Percentiles rank a stretch among this genome's conserved stretches.
These are phyloP conservation scores for Zalaria sp. DNA, from an alignment of 2,329 filamentous ascomycete genomes.

Conservation along the genomic window DNA sequence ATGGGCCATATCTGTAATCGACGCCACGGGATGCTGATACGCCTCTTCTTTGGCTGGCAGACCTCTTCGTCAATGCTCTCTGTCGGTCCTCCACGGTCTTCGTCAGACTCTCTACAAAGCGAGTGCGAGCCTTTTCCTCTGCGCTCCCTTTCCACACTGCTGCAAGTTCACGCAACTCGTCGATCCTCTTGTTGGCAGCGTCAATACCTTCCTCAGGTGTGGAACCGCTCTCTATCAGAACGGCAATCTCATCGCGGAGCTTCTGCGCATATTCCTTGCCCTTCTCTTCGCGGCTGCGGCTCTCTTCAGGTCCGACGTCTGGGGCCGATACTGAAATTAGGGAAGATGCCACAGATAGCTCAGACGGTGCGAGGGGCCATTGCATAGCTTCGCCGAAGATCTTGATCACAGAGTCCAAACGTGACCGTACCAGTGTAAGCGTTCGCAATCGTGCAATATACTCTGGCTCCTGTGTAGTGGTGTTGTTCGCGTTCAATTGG, in stretches of 20 bases:
- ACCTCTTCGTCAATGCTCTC: conserved; percentile 25
- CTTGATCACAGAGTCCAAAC: conserved; percentile 81
- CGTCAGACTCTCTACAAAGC: conserved; percentile 68
- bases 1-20: conserved; percentile 15
- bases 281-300: conserved; percentile 67
- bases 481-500: conserved; percentile 13
- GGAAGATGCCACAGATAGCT: conserved; percentile 71
- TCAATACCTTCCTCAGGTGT: conserved; percentile 55
- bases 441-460: conserved; percentile 71
- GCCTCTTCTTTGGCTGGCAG: conserved; percentile 7
- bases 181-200: conserved; percentile 58
- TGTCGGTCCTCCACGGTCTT: conserved; percentile 68
- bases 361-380: conserved; percentile 80
- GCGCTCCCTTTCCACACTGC: conserved; percentile 91
- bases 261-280: conserved; percentile 66
- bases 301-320: conserved; percentile 39
- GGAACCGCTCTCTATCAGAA: conserved; percentile 42
- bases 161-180: conserved; percentile 61
- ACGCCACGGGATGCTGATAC: conserved; percentile 9
- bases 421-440: conserved; percentile 63
- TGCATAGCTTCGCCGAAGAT: conserved; percentile 93
- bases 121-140: conserved; percentile 73
- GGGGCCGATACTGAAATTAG: conserved; percentile 86
- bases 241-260: conserved; percentile 57
- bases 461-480: conserved; percentile 34